Base-by-base conservation (phyloP, 768 basidiomycete species). In the Trametopsis cervina region DNA sequence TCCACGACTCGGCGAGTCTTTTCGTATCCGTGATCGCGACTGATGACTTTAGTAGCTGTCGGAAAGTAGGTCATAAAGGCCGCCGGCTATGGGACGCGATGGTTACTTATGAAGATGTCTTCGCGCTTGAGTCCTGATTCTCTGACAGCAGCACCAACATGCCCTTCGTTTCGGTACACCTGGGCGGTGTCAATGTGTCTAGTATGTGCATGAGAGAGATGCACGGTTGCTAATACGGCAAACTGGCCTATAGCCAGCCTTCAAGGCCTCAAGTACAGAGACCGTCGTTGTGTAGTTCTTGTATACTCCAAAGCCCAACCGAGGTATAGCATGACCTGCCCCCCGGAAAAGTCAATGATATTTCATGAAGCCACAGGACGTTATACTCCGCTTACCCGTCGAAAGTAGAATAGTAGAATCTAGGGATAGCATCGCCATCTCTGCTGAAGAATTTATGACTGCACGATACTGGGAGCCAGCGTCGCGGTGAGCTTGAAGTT, bases 171-270 rank as follows among this genome's bases (percentile, higher is more conserved):
- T 48, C 66, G 70, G 60, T 89, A 89, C 20, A 71, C 70, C 56
- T 84, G 83, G 0, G 88, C 87, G 1, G 85, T 76, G 61, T 89
- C 88, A 35, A 89, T 66, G 45, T 85, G 87, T 46, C 87, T 60
- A 36, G 4, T 21, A 36, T n/a, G 23, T 25, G 21, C 22, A 2
- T 22, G 17, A 33, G 27, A 11, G 13, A 15, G 24, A 7, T 27
- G 26, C 6, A 20, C 43, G 12, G n/a, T n/a, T 17, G 9, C 35
- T 23, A 18, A 35, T 12, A 25, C 18, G 15, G 9, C 41, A 11
- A 12, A 24, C 39, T n/a, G 18, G 56, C 61, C 61, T 83, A 60
- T 86, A 88, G n/a, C 86, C 86, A 18, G 69, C 74, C 51, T 71
- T 69, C 56, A 89, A 66, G 1, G 86, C 85, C 42, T 80, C 77